Base-by-base conservation (phyloP, 2,329 filamentous ascomycete species). In the Aspergillus fumigatiaffinis region DNA sequence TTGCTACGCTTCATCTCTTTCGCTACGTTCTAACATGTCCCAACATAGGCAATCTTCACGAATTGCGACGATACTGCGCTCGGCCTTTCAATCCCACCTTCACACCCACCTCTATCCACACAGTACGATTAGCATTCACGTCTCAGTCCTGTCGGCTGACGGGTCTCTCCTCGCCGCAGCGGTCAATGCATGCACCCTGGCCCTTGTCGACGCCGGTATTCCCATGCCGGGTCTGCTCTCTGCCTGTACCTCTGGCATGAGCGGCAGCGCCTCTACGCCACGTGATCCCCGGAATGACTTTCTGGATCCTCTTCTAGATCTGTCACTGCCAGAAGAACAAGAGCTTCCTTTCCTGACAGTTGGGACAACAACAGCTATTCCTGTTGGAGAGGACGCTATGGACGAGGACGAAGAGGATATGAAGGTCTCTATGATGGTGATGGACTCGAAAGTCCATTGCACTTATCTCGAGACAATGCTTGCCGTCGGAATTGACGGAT, bases 181-280 rank as follows among this genome's bases (percentile, higher is more conserved):
- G 49, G 81, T 97, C 65, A 99, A 99, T 69, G 94, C 94, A 3
- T 85, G 90, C 0, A 96, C 93, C 0, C 84, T 99, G 12, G 94
- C 94, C 0, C 85, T 97, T 23, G 88, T 97, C 60, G 94, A 99
- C 71, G 94, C 94, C 0, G 94, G 94, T 53, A 88, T 99, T 21
- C 94, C 94, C 25, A 97, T 97, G 92, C 86, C 87, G 2, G 91
- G 96, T 71, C 95, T 97, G 71, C 84, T 97, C 2, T 87, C 87
- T 23, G 91, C 92, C 5, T 95, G 91, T 76, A 96, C 92, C 0
- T 90, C 91, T 0, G 94, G 92, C 3, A 90, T 77, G 70, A 77
- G 88, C 14, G 75, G 75, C 5, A 74, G 72, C 54, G 75, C 75
- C 14, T 76, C 73, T 26, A 77, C 74, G 4, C 73, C 74, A 5